Evolutionary conservation across 306 rosid genomes (phyloP).

Genomic region (Inga laurina): DNA sequence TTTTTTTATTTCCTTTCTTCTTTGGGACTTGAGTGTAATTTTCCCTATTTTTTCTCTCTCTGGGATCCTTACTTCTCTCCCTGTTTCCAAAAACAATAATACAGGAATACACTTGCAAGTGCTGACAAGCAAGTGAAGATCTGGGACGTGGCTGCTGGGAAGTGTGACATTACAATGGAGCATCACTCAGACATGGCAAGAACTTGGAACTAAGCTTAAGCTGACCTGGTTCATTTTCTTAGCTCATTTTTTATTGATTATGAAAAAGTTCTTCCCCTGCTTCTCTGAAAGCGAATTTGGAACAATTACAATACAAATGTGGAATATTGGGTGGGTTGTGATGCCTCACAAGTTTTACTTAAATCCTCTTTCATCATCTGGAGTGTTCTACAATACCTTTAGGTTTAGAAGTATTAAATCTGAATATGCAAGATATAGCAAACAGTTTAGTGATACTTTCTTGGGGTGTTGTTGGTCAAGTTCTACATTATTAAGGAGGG

Average conservation of each 20-base stretch:
- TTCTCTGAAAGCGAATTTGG: not conserved
- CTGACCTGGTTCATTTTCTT: not conserved
- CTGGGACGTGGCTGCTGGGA: slow-evolving; percentile 82
- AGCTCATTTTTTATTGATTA: slow-evolving; percentile 12
- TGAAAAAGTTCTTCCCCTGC: not conserved
- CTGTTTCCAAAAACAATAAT: slow-evolving; percentile 2
- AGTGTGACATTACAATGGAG: slow-evolving; percentile 76
- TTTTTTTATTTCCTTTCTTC: no score
- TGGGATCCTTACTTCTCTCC: not conserved
- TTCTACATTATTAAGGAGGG: no score
- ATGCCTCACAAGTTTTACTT: no score
- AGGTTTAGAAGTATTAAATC: no score
- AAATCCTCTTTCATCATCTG: no score
- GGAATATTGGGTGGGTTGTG: not conserved
- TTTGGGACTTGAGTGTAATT: no score
- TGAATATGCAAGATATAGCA: no score
- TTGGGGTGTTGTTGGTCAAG: no score
- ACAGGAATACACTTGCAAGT: slow-evolving; percentile 88
- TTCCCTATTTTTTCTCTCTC: no score
- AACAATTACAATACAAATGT: not conserved
- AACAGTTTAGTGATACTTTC: no score
- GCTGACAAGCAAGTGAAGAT: slow-evolving; percentile 86
- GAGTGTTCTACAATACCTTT: no score
- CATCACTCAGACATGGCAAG: slow-evolving; percentile 95
- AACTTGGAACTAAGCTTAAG: slow-evolving; percentile 28